Base-by-base conservation (phyloP, 371 early-diverging fungal genomes). In the Mortierella sp. region DNA sequence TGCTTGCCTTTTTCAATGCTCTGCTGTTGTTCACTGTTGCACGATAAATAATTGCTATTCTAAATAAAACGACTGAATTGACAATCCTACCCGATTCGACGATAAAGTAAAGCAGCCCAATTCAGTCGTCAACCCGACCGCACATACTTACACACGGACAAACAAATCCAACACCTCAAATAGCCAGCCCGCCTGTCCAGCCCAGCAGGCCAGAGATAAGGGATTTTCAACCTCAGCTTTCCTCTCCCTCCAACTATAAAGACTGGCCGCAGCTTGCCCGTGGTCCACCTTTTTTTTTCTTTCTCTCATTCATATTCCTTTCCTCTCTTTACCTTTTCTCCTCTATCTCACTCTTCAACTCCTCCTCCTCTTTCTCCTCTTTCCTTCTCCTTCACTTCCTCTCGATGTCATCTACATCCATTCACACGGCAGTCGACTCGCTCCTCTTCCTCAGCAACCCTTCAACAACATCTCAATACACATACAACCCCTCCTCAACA, bases 91-190 rank as follows among this genome's bases (percentile, higher is more conserved):
- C 24, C 40, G 55, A 55, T 37, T 64, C 40, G 69, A 40, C 73
- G 48, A 46, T 73, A 31, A 31, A 31, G 28, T 59, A 59, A 21
- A 37, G 5, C 9, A 40, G 5, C 11, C 57, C 77, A 16, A 78
- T 73, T 78, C 78, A 78, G 55, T 78, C 73, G 73, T 69, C 69
- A 73, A 78, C 55, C 78, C 69, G 69, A 73, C 73, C 70, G 31
- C 40, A 46, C 44, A 64, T 10, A 24, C 34, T 11, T 31, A 59
- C 59, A 59, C 59, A 59, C 59, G 59, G 59, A 59, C 59, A 59
- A 59, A 28, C 28, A 59, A 28, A 46, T 11, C 13, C 48, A 46
- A 8, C 48, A 46, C 8, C 59, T 31, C 31, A 59, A 59, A 59
- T 16, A 16, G 59, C 59, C 59, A 59, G 16, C 34, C 48, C 48